These are phyloP conservation scores for Rutstroemia sp. DNA, from an alignment of 2,329 filamentous ascomycete species.

Conservation along the genomic window DNA sequence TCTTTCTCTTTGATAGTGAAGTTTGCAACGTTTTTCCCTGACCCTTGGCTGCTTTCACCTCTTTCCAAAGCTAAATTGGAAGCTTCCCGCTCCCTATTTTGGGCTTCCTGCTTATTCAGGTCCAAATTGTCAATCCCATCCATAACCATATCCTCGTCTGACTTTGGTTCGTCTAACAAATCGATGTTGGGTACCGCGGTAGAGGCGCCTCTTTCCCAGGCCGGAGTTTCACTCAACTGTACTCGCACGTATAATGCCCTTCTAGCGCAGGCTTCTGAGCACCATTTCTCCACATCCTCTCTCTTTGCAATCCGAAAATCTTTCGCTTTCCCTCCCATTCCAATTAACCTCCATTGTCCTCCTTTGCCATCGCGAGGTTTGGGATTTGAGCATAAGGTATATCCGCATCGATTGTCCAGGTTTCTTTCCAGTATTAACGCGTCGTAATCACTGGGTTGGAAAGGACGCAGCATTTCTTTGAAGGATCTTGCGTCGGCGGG, in stretches of 20 bases:
- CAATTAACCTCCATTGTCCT: slow-evolving; percentile 62
- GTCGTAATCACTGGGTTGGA: slow-evolving; percentile 86
- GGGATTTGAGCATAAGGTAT: slow-evolving; percentile 66
- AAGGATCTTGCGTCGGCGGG: slow-evolving; percentile 57
- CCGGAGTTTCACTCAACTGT: slow-evolving; percentile 77
- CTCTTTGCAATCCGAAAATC: slow-evolving; percentile 62
- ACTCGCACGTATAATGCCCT: slow-evolving; percentile 80
- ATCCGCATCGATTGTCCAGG: slow-evolving; percentile 74
- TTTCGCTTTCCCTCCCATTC: slow-evolving; percentile 40
- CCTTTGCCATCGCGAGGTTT: slow-evolving; percentile 48
- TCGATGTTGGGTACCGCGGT: slow-evolving; percentile 39
- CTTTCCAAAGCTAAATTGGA: slow-evolving; percentile 45
- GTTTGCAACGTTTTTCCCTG: slow-evolving; percentile 31
- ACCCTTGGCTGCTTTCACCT: slow-evolving; percentile 28
- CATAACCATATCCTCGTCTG: slow-evolving; percentile 29
- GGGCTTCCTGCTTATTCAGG: slow-evolving; percentile 37
- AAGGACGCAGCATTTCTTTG: slow-evolving; percentile 58
- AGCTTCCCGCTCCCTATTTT: slow-evolving; percentile 30
- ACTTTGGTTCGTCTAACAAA: slow-evolving; percentile 58
- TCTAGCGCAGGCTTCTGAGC: slow-evolving; percentile 68
- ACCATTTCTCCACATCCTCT: slow-evolving; percentile 78
- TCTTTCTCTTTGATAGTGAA: slow-evolving; percentile 47
- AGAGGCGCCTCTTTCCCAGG: slow-evolving; percentile 62
- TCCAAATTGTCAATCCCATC: slow-evolving; percentile 32
- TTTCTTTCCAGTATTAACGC: slow-evolving; percentile 85